phyloP scores from a whole-genome alignment of 2,329 filamentous ascomycete species.

The Nemania serpens region DNA sequence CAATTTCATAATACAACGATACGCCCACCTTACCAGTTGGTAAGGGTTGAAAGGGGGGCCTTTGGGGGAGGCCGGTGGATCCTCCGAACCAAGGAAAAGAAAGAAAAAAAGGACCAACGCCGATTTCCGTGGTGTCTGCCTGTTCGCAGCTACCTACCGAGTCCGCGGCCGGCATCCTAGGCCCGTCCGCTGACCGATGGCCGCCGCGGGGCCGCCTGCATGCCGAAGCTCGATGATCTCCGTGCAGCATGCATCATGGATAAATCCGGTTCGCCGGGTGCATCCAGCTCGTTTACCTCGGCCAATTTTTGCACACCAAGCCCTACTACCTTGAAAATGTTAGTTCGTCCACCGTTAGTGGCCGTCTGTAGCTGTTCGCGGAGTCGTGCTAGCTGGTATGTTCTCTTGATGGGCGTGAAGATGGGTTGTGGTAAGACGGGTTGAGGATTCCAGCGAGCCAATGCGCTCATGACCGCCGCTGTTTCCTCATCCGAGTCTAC shows the following conservation, averaged over 20 bases:
- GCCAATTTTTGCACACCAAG: slow-evolving; percentile 60
- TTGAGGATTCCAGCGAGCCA: slow-evolving; percentile 75
- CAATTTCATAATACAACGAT: slow-evolving; percentile 8
- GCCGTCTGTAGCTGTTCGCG: slow-evolving; percentile 69
- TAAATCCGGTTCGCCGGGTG: slow-evolving; percentile 61
- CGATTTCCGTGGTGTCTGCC: background rate
- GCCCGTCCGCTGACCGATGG: slow-evolving; percentile 54
- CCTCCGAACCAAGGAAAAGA: background rate
- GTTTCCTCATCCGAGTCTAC: slow-evolving; percentile 96
- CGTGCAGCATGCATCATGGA: slow-evolving; percentile 46
- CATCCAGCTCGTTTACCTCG: slow-evolving; percentile 58
- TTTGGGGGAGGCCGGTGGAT: background rate
- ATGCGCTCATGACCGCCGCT: slow-evolving; percentile 81
- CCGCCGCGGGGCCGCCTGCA: slow-evolving; percentile 49
- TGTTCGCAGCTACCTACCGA: background rate
- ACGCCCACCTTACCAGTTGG: background rate
- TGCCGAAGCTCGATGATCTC: slow-evolving; percentile 53
- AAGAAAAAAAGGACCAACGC: background rate
- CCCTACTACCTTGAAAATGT: slow-evolving; percentile 66
- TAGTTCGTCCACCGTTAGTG: slow-evolving; percentile 67
- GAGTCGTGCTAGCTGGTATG: slow-evolving; percentile 66
- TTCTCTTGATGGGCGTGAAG: slow-evolving; percentile 64
- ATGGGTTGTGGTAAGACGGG: slow-evolving; percentile 72
- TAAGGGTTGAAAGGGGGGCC: background rate
- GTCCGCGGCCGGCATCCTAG: slow-evolving; percentile 34